Conservation (phyloP, 805 yeast genomes). For the Teunomyces funiuensis region DNA sequence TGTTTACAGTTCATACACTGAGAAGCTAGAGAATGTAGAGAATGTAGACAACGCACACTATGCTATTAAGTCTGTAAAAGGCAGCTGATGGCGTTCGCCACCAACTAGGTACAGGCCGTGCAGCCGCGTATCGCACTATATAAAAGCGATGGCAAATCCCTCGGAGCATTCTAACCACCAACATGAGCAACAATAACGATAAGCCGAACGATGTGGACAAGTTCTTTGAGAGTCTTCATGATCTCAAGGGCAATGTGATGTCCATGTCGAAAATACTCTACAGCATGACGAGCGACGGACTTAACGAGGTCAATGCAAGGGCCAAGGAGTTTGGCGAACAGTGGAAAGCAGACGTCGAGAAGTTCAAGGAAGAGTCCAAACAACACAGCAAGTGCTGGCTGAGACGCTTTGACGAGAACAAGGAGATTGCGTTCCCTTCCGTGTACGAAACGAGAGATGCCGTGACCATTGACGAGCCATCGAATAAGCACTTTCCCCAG, state of each 20-base stretch:
- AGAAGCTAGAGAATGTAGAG: too few relatives aligned
- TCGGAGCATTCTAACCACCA: neutral
- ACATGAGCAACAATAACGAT: conserved; percentile 3
- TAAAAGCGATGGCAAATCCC: conserved; percentile 1
- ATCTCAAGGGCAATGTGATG: conserved; percentile 24
- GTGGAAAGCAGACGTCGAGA: conserved; percentile 16
- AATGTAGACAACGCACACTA: too few relatives aligned
- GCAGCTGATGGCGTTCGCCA: neutral
- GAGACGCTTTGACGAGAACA: neutral
- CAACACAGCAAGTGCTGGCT: neutral
- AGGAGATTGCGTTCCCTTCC: neutral
- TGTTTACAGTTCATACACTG: too few relatives aligned
- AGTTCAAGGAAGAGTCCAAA: neutral
- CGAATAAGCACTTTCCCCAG: neutral
- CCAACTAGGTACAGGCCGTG: neutral
- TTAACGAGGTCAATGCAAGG: conserved; percentile 21
- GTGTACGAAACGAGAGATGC: neutral
- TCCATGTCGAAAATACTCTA: conserved; percentile 26
- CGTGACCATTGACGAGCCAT: neutral
- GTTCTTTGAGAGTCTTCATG: conserved; percentile 8
- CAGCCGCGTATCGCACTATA: neutral
- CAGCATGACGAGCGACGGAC: conserved; percentile 21
- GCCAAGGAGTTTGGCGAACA: conserved; percentile 20
- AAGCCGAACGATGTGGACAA: conserved; percentile 17
- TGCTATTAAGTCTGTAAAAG: too few relatives aligned